Evolutionary conservation across 805 yeast species (phyloP).

Genomic region (Saccharomycopsis oosterbeekiorum): DNA sequence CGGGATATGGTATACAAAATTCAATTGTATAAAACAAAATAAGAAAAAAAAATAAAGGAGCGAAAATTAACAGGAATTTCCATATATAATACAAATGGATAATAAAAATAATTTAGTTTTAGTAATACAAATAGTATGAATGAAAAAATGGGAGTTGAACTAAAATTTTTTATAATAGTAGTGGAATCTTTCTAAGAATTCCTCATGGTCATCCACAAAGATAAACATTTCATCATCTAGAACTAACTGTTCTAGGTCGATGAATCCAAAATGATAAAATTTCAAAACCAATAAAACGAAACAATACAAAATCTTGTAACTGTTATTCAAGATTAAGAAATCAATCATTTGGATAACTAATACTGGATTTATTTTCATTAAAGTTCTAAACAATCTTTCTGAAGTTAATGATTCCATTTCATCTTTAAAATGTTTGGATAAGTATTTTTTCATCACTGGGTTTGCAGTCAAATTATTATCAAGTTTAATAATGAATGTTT

Average conservation of each 20-base stretch:
- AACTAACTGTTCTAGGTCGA: conserved; percentile 12
- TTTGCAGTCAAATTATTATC: conserved; percentile 10
- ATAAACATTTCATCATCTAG: conserved; percentile 12
- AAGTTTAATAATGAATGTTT: conserved; percentile 11
- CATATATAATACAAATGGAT: background rate
- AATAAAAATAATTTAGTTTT: background rate
- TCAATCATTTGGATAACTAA: conserved; percentile 15
- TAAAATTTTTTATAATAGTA: conserved; percentile 18
- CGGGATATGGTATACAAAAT: background rate
- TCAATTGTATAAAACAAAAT: background rate
- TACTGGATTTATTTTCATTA: conserved; percentile 15
- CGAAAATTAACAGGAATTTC: background rate
- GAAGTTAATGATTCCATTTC: conserved; percentile 11
- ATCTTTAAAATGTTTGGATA: conserved; percentile 16
- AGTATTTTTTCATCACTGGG: conserved; percentile 14
- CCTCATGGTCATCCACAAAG: conserved; percentile 13
- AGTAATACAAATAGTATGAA: conserved; percentile 1
- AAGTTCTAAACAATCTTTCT: conserved; percentile 10
- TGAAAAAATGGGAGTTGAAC: background rate
- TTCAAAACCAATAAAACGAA: conserved; percentile 14
- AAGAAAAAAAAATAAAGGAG: background rate
- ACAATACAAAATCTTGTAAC: conserved; percentile 16
- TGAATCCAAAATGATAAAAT: conserved; percentile 19
- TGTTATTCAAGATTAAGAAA: conserved; percentile 14
- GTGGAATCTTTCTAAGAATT: conserved; percentile 17